Evolutionary conservation across 257 asterid genomes (phyloP).

Genomic region (Solanum peruvianum): DNA sequence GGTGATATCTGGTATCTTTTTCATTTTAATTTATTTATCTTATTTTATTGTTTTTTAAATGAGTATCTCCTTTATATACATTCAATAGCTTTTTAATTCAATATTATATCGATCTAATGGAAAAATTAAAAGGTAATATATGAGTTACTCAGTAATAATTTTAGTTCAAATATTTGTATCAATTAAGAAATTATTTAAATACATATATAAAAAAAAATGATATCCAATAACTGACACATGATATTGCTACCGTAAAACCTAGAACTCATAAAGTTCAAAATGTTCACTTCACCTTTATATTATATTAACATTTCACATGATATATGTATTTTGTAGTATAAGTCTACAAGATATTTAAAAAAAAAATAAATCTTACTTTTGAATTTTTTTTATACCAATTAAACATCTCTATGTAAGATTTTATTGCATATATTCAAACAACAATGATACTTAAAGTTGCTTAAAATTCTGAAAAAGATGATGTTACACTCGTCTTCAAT

Average conservation of each 20-base stretch:
- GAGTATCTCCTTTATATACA: background rate
- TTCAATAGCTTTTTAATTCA: background rate
- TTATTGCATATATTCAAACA: too few relatives aligned
- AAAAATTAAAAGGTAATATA: too few relatives aligned
- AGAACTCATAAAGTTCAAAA: too few relatives aligned
- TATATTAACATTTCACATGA: background rate
- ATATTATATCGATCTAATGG: background rate
- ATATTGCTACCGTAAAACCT: background rate
- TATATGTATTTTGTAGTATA: background rate
- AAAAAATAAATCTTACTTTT: background rate
- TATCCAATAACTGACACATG: background rate
- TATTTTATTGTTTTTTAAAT: background rate
- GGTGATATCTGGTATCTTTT: background rate
- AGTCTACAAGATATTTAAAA: background rate
- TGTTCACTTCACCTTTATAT: too few relatives aligned
- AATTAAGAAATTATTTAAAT: too few relatives aligned
- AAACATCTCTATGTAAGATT: too few relatives aligned
- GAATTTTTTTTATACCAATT: too few relatives aligned
- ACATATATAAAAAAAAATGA: too few relatives aligned
- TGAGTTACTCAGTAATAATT: too few relatives aligned
- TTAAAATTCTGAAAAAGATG: too few relatives aligned
- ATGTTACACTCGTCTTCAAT: too few relatives aligned
- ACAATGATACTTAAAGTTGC: too few relatives aligned
- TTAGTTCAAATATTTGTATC: background rate
- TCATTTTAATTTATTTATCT: background rate